Evolutionary conservation across 1,284 basidiomycete species (phyloP).

Genomic region (Puccinia polysora): DNA sequence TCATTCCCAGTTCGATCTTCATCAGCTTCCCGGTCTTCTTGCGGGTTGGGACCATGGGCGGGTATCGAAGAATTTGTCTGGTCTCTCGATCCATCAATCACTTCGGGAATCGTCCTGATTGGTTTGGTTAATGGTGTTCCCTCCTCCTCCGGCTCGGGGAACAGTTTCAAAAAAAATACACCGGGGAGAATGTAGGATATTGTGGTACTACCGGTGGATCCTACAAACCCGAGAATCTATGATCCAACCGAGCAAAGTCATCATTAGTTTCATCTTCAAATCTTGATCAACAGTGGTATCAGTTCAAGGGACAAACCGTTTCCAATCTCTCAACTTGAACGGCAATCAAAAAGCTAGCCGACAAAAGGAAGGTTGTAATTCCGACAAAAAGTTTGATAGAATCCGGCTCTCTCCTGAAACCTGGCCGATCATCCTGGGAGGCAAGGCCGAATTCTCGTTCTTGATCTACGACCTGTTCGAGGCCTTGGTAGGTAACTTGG

Average conservation of each 20-base stretch:
- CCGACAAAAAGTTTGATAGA: conserved; percentile 62
- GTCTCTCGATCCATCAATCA: too few relatives aligned
- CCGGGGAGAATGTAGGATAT: conserved; percentile 91
- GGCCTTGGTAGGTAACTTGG: background rate
- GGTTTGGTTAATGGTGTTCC: background rate
- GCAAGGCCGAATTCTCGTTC: background rate
- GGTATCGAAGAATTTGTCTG: too few relatives aligned
- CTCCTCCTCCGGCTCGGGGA: background rate
- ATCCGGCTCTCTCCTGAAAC: conserved; percentile 52
- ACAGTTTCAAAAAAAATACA: conserved; percentile 45
- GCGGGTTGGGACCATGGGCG: background rate
- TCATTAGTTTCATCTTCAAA: background rate
- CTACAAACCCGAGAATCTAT: conserved; percentile 83
- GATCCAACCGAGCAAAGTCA: background rate
- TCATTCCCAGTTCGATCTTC: background rate
- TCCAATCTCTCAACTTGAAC: conserved; percentile 60
- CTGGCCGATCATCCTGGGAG: background rate
- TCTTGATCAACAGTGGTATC: background rate
- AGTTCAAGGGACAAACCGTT: conserved; percentile 60
- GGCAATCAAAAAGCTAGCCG: conserved; percentile 64
- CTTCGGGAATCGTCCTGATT: too few relatives aligned
- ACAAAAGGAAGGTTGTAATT: conserved; percentile 69
- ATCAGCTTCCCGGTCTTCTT: background rate
- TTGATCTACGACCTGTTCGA: conserved; percentile 48
- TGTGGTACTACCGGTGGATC: conserved; percentile 88